Percentiles rank a stretch among this genome's conserved stretches.
phyloP scores from a whole-genome alignment of 2,329 filamentous ascomycete genomes.

The Fusarium hainanense region DNA sequence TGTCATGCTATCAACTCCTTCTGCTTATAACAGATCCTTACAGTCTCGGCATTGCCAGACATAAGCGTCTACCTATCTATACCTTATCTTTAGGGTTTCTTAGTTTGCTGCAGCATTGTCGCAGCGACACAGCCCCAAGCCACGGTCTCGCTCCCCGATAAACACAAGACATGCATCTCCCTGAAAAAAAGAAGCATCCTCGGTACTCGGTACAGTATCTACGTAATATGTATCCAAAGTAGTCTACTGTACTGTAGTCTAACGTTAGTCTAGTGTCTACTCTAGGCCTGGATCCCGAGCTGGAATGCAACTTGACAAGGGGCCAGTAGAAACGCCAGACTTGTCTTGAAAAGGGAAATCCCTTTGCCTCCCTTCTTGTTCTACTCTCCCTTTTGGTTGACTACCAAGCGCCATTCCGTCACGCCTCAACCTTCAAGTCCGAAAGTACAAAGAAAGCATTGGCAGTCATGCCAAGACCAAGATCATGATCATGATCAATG shows the following conservation, averaged over 20 bases:
- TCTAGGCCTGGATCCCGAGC: slow-evolving; percentile 22
- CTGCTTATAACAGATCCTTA: neutral
- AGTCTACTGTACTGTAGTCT: neutral
- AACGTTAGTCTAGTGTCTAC: neutral
- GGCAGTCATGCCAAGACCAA: neutral
- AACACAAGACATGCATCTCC: neutral
- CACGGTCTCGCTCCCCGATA: neutral
- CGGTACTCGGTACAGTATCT: slow-evolving; percentile 23
- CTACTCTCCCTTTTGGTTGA: slow-evolving; percentile 11
- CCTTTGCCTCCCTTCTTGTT: neutral
- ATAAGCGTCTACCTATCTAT: neutral
- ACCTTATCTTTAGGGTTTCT: neutral
- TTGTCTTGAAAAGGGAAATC: slow-evolving; percentile 7
- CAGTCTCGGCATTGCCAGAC: neutral
- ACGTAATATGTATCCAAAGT: neutral
- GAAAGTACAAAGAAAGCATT: neutral
- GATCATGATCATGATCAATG: neutral
- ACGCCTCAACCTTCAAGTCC: neutral
- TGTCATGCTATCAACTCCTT: neutral
- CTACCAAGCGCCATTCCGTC: neutral
- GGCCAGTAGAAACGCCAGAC: slow-evolving; percentile 5
- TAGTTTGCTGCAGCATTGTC: slow-evolving; percentile 6
- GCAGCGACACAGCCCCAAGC: slow-evolving; percentile 4
- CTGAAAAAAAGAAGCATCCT: slow-evolving; percentile 6
- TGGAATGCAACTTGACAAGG: slow-evolving; percentile 2